Conservation (phyloP, 2,329 filamentous ascomycete species). For the Cladophialophora carrionii region DNA sequence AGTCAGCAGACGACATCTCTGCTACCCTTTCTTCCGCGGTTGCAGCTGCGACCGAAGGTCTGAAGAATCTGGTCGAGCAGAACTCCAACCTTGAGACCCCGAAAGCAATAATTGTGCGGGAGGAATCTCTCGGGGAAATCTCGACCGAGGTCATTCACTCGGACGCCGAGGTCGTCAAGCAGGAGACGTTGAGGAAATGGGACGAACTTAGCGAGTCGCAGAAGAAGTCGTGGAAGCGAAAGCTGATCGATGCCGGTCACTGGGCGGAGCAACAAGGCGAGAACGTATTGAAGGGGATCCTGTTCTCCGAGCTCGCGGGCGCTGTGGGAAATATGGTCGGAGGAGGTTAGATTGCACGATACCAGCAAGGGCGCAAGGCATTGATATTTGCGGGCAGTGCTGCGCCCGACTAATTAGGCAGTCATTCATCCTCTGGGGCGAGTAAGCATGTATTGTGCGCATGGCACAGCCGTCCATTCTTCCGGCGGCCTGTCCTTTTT, state of each 20-base stretch:
- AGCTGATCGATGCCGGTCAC: constrained; percentile 69
- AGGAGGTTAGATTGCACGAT: constrained; percentile 3
- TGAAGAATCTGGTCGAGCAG: constrained; percentile 33
- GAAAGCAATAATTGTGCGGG: constrained; percentile 40
- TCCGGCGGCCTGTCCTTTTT: neutral
- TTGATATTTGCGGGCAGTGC: neutral
- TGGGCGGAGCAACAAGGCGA: constrained; percentile 82
- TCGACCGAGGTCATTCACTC: constrained; percentile 45
- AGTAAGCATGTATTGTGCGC: neutral
- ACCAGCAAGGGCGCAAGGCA: neutral
- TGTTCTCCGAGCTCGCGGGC: constrained; percentile 74
- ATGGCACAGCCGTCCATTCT: neutral
- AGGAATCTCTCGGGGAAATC: constrained; percentile 45
- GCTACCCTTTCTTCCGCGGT: constrained; percentile 16
- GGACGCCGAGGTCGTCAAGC: constrained; percentile 32
- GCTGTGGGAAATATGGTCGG: constrained; percentile 53
- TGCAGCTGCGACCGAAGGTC: constrained; percentile 24
- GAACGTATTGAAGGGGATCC: constrained; percentile 71
- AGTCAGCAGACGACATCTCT: constrained; percentile 22
- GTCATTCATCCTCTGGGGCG: neutral
- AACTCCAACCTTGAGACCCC: constrained; percentile 34
- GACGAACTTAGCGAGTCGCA: constrained; percentile 68
- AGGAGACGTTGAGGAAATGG: constrained; percentile 61
- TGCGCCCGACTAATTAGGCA: neutral
- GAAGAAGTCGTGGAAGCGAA: constrained; percentile 69